Base-by-base conservation (phyloP, 441 rosid species). In the Sinapis alba region DNA sequence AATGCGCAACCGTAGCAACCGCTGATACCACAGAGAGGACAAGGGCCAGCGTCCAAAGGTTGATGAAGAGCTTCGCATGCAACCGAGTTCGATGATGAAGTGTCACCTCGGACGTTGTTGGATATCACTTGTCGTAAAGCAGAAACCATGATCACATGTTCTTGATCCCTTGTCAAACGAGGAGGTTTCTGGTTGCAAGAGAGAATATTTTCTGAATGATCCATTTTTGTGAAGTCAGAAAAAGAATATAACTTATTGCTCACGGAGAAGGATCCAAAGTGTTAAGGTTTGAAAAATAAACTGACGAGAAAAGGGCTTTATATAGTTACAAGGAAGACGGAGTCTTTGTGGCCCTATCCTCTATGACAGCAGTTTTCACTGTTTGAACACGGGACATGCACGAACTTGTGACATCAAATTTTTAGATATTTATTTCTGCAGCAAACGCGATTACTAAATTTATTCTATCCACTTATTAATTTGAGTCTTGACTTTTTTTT, bases 131-230 rank as follows among this genome's bases (percentile, higher is more conserved):
- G 58, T 19, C 58, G 13, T 1, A 53, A n/a, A 53, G 58, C 58
- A 53, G 13, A 20, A 1, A 53, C 58, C 58, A 53, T 53, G 13
- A 53, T 53, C 26, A 7, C 26, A 53, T 53, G 58, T n/a, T 53
- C 58, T 19, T 53, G 58, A 53, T 53, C 58, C 9, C 58, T 53
- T 53, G 58, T 53, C 13, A 53, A 53, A 19, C 53, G 53, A 50
- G 56, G 23, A 50, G 56, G 23, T 7, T 21, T 56, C 0, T 3
- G 43, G 11, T 36, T 5, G n/a, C 1, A 36, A 36, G 43, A 36
- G 43, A n/a, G 43, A 36, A 10, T 11, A 10, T 10, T 36, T 36
- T 36, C 43, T 11, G 43, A 36, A 21, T 56, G 15, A 56, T 23
- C 61, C 61, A 56, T 56, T 12, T 56, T 23, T 7, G 61, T 53